These are phyloP conservation scores for Psilocybe azurescens DNA, from an alignment of 768 basidiomycete species.

Conservation along the genomic window DNA sequence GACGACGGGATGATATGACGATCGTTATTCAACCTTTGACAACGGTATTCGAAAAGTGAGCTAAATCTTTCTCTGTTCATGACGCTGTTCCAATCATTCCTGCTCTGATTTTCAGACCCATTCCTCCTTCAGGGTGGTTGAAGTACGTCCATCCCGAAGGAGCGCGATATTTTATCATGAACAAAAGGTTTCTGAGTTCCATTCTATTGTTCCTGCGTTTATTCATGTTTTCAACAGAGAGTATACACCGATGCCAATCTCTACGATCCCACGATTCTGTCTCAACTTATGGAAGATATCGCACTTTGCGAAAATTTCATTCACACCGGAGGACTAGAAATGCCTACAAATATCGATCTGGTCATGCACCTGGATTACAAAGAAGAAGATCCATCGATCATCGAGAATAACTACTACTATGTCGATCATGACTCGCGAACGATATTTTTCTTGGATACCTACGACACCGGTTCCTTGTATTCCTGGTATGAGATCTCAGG, in stretches of 20 bases:
- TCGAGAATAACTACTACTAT: conserved; percentile 28
- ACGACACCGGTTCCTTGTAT: conserved; percentile 36
- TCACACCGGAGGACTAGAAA: conserved; percentile 24
- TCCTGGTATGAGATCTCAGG: conserved; percentile 40
- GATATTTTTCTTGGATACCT: conserved; percentile 60
- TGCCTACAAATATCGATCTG: conserved; percentile 44
- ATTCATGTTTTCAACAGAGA: conserved; percentile 34
- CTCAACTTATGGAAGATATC: conserved; percentile 42
- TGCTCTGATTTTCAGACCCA: conserved; percentile 19
- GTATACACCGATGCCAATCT: conserved; percentile 63
- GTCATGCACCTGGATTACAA: conserved; percentile 46
- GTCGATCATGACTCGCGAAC: conserved; percentile 42
- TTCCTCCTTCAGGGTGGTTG: conserved; percentile 46
- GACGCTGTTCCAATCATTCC: background rate
- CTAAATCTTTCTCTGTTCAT: background rate
- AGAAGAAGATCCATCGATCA: conserved; percentile 18
- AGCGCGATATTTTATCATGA: conserved; percentile 57
- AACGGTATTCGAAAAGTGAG: conserved; percentile 16
- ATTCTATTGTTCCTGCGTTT: background rate
- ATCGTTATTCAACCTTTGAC: conserved; percentile 16
- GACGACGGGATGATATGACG: background rate
- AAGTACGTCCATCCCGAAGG: conserved; percentile 64
- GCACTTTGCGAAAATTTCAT: conserved; percentile 31
- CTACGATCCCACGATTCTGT: conserved; percentile 37
- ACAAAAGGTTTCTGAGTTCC: conserved; percentile 38